These are phyloP conservation scores for Lobosporangium transversale DNA, from an alignment of 192 early-diverging fungal genomes.

Conservation along the genomic window DNA sequence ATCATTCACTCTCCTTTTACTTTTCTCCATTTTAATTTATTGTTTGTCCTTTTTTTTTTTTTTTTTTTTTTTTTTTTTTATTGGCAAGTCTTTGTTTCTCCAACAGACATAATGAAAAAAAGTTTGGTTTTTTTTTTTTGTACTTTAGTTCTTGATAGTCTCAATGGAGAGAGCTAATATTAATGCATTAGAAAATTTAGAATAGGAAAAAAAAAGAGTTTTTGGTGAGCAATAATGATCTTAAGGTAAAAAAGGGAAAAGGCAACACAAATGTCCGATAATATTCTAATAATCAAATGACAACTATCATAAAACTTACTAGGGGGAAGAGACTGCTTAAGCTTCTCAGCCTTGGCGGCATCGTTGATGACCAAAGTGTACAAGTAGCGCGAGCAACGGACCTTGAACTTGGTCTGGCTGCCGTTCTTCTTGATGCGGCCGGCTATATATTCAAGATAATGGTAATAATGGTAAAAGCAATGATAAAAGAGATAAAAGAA, in stretches of 20 bases:
- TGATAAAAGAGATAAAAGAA: not conserved
- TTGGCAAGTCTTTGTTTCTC: not conserved
- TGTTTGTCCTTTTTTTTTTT: not conserved
- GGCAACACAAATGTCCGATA: no score
- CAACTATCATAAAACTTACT: constrained; percentile 69
- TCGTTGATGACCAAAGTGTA: constrained; percentile 98
- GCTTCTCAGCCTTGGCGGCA: constrained; percentile 94
- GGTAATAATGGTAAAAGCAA: no score
- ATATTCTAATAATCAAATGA: no score
- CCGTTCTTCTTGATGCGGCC: constrained; percentile 87
- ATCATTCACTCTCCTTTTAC: no score
- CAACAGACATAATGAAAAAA: constrained; percentile 1
- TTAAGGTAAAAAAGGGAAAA: no score
- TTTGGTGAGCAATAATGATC: not conserved
- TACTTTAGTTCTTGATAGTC: constrained; percentile 57
- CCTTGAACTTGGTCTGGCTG: constrained; percentile 96
- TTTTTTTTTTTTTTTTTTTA: constrained; percentile 18
- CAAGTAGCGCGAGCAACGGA: constrained; percentile 97
- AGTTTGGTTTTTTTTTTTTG: no score
- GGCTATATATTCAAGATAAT: constrained; percentile 46
- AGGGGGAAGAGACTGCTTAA: constrained; percentile 94
- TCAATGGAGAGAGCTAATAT: constrained; percentile 51
- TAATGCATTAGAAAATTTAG: not conserved
- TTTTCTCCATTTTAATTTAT: no score
- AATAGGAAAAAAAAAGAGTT: not conserved